Percentiles rank a stretch among this genome's conserved stretches.
Evolutionary conservation across 148 eudicot genomes (phyloP).

Genomic region (Cornus controversa): DNA sequence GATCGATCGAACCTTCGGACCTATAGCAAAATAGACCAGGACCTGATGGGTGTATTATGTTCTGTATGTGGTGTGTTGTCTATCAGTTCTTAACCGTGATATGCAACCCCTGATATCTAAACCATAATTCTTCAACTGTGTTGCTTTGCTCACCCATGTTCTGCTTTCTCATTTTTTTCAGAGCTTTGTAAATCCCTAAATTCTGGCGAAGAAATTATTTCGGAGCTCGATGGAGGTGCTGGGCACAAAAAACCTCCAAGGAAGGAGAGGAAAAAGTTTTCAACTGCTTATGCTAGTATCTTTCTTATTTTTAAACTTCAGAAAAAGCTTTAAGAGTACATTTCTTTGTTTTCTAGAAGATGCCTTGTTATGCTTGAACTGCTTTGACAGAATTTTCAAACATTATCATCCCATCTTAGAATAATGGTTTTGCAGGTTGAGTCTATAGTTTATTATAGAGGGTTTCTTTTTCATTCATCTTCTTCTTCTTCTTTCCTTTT

Average conservation of each 20-base stretch:
- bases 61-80: background rate
- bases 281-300: constrained; percentile 51
- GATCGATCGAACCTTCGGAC: too few relatives aligned
- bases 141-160: background rate
- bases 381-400: constrained; percentile 1
- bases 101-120: background rate
- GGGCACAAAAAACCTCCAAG: constrained; percentile 50
- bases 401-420: background rate
- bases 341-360: constrained; percentile 6
- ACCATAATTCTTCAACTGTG: background rate
- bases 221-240: constrained; percentile 39
- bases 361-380: constrained; percentile 10
- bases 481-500: background rate
- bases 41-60: background rate
- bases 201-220: constrained; percentile 33
- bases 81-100: background rate
- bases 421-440: background rate
- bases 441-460: background rate
- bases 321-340: background rate
- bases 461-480: background rate
- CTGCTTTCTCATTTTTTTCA: constrained; percentile 22
- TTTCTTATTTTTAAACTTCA: constrained; percentile 17
- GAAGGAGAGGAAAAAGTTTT: constrained; percentile 57
- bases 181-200: constrained; percentile 61
- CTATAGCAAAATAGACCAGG: too few relatives aligned